Base-by-base conservation (phyloP, 345 rosid species). In the Noccaea bulbosa region DNA sequence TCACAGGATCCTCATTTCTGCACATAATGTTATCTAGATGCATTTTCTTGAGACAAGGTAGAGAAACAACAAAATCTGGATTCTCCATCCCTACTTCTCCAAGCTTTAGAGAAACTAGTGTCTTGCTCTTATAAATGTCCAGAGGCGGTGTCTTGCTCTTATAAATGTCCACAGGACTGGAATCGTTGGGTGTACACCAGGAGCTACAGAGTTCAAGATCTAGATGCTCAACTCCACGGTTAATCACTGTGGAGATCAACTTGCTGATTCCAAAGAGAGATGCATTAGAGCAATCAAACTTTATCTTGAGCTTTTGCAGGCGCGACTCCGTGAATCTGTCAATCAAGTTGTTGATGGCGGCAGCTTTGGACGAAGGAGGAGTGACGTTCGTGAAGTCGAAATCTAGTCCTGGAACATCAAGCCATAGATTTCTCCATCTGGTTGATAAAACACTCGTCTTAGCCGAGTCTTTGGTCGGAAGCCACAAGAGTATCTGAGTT, bases 31-130 rank as follows among this genome's bases (percentile, higher is more conserved):
- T 45, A 2, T 61, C 55, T 0, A 63, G 30, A 16, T 5, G 14
- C 68, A 63, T 47, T 8, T 38, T 8, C 48, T 38, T 51, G 8
- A 65, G 24, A 50, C 59, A 38, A 11, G 68, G 69, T 11, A 64
- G 32, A 35, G 22, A 64, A 64, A 67, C 62, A 32, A 27, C 62
- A 7, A 30, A 7, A 5, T 1, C 5, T 24, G 27, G 11, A 39
- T 40, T 14, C 30, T 33, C 9, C 15, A 53, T 1, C 8, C n/a
- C 7, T 4, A 53, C 20, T 1, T 4, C 4, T 8, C 2, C 5
- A 12, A 67, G 71, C 7, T 16, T 53, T 37, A 67, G 27, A 3
- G 52, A 67, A 6, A 67, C 45, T 14, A 54, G 3, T 0, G 54
- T 55, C 24, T 33, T 54, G 63, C 72, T 54, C 43, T 17, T 34